Evolutionary conservation across 495 filamentous ascomycete genomes (phyloP), one percentile per base, ranked within the genome.

Genomic region (Talaromyces nanjingensis): DNA sequence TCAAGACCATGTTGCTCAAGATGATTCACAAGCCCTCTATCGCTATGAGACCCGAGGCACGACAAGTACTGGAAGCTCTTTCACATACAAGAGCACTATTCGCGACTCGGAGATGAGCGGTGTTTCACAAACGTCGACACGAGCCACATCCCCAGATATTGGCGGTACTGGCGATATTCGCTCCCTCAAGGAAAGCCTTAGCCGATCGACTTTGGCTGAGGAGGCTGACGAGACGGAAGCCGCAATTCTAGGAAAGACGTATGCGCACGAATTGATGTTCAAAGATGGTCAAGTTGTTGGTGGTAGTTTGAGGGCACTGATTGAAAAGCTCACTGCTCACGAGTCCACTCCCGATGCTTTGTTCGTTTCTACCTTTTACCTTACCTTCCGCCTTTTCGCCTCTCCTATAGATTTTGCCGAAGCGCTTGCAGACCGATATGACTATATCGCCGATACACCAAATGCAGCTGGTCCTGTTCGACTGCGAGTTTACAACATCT

Each of bases 261-360:
- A 84, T 68, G 90, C 91, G 0, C 89, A 97, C 66, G 96, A 99
- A 68, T 76, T 99, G 24, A 84, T 94, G 62, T 97, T 96, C 77
- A 96, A 96, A 72, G 93, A 97, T 63, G 93, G 93, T 16, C 90
- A 97, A 65, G 87, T 98, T n/a, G 88, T 89, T 62, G 96, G 94
- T 37, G 96, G 96, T 11, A 93, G 92, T 18, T 82, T 99, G 14
- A 87, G 91, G 29, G 93, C 96, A 6, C 78, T 99, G 59, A 90
- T 99, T 55, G 96, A 99, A 75, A 87, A 90, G 68, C 84, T 99
- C 27, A 99, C 96, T 2, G 91, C 90, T 0, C 92, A 96, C 72
- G 91, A 97, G 71, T 89, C 91, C 0, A 96, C 94, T 2, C 96
- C 96, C 2, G 93, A 97, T 72, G 86, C 91, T 39, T 85, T 90